These are phyloP conservation scores for Zygosaccharomyces bisporus DNA, from an alignment of 805 yeast species.

Conservation along the genomic window DNA sequence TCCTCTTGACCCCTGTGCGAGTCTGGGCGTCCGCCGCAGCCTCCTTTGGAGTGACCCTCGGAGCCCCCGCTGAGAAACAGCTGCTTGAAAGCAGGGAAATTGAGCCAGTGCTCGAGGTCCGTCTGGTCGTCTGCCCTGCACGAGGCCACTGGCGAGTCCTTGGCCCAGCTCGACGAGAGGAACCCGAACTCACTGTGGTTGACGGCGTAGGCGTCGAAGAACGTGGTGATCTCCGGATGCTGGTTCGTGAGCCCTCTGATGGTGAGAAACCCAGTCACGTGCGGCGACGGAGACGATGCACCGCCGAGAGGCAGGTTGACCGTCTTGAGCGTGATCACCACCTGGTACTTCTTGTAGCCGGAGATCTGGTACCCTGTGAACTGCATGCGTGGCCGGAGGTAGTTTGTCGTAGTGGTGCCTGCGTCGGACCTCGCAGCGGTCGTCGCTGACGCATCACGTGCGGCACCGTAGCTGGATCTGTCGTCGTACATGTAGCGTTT, in stretches of 20 bases:
- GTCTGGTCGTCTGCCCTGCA: slow-evolving; percentile 63
- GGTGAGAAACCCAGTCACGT: slow-evolving; percentile 58
- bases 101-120: slow-evolving; percentile 64
- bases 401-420: slow-evolving; percentile 16
- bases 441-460: background rate
- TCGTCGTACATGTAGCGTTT: slow-evolving; percentile 10
- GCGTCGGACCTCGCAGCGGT: slow-evolving; percentile 1
- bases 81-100: slow-evolving; percentile 47
- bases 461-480: slow-evolving; percentile 1
- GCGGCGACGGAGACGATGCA: slow-evolving; percentile 34
- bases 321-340: slow-evolving; percentile 53
- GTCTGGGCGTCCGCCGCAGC: too few species aligned
- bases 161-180: slow-evolving; percentile 28
- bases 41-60: too few species aligned
- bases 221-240: slow-evolving; percentile 70
- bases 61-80: slow-evolving; percentile 14
- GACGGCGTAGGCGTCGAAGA: slow-evolving; percentile 49
- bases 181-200: slow-evolving; percentile 29
- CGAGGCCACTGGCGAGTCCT: slow-evolving; percentile 29
- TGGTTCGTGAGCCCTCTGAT: slow-evolving; percentile 64
- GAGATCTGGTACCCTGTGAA: slow-evolving; percentile 38
- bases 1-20: too few species aligned
- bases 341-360: slow-evolving; percentile 43
- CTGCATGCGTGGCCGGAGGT: slow-evolving; percentile 28
- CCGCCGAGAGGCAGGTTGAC: slow-evolving; percentile 43